Conservation (phyloP, 2,329 filamentous ascomycete genomes). For the Cercospora brassicicola region DNA sequence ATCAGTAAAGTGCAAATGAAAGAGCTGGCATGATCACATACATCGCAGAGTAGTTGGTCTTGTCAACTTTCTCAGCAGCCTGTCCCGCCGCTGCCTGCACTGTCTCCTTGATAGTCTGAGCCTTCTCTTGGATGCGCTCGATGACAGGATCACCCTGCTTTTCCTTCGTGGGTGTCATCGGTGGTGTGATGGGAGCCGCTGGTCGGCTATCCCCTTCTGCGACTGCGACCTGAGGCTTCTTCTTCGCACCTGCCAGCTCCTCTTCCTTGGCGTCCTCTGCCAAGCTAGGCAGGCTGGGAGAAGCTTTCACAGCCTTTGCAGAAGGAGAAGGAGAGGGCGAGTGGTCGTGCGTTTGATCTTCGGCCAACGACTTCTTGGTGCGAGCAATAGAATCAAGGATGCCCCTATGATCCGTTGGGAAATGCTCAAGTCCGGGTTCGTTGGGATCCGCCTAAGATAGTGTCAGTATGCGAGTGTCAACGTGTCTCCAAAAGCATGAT, state of each 20-base stretch:
- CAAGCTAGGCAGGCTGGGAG: slow-evolving; percentile 32
- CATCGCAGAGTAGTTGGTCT: slow-evolving; percentile 5
- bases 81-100: slow-evolving; percentile 21
- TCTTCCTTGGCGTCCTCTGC: slow-evolving; percentile 32
- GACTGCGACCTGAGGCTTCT: slow-evolving; percentile 17
- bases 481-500: background rate
- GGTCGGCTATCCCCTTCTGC: slow-evolving; percentile 22
- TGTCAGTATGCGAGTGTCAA: slow-evolving; percentile 4
- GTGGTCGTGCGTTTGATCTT: slow-evolving; percentile 28
- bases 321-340: slow-evolving; percentile 12
- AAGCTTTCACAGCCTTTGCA: slow-evolving; percentile 19
- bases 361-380: slow-evolving; percentile 26
- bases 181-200: slow-evolving; percentile 36
- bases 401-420: slow-evolving; percentile 39
- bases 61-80: slow-evolving; percentile 4
- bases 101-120: slow-evolving; percentile 16
- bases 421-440: slow-evolving; percentile 36
- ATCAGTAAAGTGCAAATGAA: background rate
- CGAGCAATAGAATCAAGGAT: slow-evolving; percentile 39
- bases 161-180: slow-evolving; percentile 38
- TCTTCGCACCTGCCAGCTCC: slow-evolving; percentile 16
- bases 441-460: slow-evolving; percentile 32
- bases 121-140: slow-evolving; percentile 15
- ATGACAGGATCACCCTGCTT: slow-evolving; percentile 10
- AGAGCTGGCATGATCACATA: background rate